Evolutionary conservation across 768 basidiomycete species (phyloP), one percentile per base, ranked within the genome.

Genomic region (Daedaleopsis sinensis): DNA sequence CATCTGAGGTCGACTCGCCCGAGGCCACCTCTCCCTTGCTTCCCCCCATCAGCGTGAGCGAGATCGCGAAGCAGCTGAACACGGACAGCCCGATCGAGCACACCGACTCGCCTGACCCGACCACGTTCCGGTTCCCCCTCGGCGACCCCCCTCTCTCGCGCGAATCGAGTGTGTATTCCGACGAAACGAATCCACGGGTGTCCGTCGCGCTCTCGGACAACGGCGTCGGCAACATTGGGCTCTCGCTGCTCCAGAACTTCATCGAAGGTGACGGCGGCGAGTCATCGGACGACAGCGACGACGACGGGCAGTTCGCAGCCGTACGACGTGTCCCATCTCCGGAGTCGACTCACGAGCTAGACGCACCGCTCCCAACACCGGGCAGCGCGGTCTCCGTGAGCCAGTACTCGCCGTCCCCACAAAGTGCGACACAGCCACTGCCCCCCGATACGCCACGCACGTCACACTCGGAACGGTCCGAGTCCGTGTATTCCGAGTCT

Each of bases 201-300:
- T 81, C 77, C 27, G 65, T 75, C 3, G 78, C 71, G 7, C 63
- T 77, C 55, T 84, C 83, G 1, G 88, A 89, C 59, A 88, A 84
- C 4, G 83, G 85, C 52, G 76, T 82, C 1, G 90, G 86, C 0
- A 55, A 55, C 54, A 91, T 92, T 39, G 90, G 90, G 1, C 73
- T 91, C 37, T 86, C 86, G 2, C 73, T 91, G 55, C 73, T 92
- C 55, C 83, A 85, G 64, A 80, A 79, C 43, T 72, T 84, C 67
- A 72, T 76, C 42, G 68, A 75, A 63, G 80, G 76, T 3, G 74
- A 68, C 13, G 78, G 68, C 1, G 67, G 67, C 5, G 70, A 67
- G 5, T 65, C 67, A 7, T 69, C 66, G 6, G 69, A 71, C 11
- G 70, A 71, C 9, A 65, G n/a, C 16, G 63, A 63, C 50, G 52